Base-by-base conservation (phyloP, 306 rosid genomes). In the barrel medic (Medicago truncatula) region DNA sequence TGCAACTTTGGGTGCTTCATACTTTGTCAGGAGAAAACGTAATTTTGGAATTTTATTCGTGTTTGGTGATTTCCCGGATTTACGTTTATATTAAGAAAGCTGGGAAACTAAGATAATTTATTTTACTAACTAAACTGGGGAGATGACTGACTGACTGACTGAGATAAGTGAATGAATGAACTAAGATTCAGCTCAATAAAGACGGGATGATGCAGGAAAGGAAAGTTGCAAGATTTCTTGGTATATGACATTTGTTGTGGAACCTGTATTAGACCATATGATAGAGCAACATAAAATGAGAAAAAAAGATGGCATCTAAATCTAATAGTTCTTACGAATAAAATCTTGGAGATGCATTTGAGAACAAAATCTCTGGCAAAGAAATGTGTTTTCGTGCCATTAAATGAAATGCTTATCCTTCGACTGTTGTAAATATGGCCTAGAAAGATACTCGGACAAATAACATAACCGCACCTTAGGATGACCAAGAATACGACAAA, bases 1-100 rank as follows among this genome's bases (percentile, higher is more conserved):
- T 50, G 85, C 81, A 72, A 36, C 70, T 77, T 69, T 72, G 46
- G 43, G 14, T 43, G 36, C 23, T 81, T 64, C 41, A 47, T 77
- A 66, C 67, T 53, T 13, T 58, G 44, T 81, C 6, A 56, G 10
- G 44, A 41, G 14, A 73, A 13, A 52, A 15, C 25, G 46, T 6
- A 20, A 31, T 64, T 73, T 50, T 70, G 78, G 62, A 36, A 31
- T 31, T 31, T 3, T 31, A 31, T 3, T 31, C 36, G 36, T 31
- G 36, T 31, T 31, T 12, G 53, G 44, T 49, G 50, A 73, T 67
- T 77, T 59, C 44, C 38, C 57, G 43, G 23, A 69, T 38, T 59
- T 61, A 61, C 21, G 53, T 43, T 68, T 39, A 25, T 52, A 13
- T 64, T 16, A 25, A 58, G 60, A 73, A 66, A 50, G 56, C 18